These are phyloP conservation scores for Coemansia sp. DNA, from an alignment of 192 early-diverging fungal species.

Conservation along the genomic window DNA sequence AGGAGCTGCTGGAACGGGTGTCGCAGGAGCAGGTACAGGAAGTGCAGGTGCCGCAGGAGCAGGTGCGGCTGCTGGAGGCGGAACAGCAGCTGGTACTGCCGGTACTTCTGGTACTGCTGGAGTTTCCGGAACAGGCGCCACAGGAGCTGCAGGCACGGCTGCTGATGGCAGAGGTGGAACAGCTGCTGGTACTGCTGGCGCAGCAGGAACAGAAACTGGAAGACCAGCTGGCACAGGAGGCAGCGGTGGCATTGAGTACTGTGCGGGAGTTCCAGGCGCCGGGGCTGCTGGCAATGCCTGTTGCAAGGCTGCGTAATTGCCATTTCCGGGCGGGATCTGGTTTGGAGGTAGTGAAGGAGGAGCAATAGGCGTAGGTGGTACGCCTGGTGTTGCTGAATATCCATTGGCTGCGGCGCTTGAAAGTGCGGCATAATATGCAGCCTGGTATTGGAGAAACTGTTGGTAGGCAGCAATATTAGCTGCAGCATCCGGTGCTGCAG, in stretches of 20 bases:
- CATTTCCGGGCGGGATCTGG: not conserved
- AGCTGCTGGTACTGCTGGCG: not conserved
- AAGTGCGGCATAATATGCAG: not conserved
- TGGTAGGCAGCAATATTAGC: slow-evolving; percentile 1
- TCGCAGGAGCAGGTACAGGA: slow-evolving; percentile 2
- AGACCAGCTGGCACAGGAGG: not conserved
- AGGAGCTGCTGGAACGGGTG: slow-evolving; percentile 4
- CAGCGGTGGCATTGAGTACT: not conserved
- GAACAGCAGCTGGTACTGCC: not conserved
- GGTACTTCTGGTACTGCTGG: not conserved
- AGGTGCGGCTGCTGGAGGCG: not conserved
- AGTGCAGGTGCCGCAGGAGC: not conserved
- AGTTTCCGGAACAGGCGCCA: not conserved
- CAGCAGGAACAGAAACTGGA: not conserved
- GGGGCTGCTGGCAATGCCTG: not conserved
- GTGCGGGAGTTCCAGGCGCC: not conserved
- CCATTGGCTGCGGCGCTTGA: not conserved
- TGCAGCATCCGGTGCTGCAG: not conserved
- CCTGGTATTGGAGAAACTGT: not conserved
- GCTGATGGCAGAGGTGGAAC: too few species aligned
- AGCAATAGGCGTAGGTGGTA: not conserved
- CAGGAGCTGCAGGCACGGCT: not conserved
- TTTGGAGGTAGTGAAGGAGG: not conserved
- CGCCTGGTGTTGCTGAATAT: not conserved
- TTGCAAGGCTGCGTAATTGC: not conserved